A percentile compares a stretch with the other conserved stretches of the same genome.
These are phyloP conservation scores for Acer campestre DNA, from an alignment of 345 rosid genomes.

Conservation along the genomic window DNA sequence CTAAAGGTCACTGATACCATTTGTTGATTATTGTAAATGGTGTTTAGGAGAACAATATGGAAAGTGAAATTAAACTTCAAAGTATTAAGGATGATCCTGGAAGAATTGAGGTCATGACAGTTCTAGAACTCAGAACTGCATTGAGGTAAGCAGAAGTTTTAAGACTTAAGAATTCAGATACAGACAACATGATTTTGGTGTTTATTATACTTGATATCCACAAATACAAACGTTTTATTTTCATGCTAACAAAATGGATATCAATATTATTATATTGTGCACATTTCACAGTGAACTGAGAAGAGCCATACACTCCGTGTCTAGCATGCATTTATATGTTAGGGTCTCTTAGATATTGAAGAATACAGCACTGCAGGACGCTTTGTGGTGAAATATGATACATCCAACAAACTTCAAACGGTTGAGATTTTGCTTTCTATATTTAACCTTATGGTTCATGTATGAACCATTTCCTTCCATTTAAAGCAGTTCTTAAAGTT, in stretches of 20 bases:
- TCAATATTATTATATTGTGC: neutral
- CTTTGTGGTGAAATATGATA: neutral
- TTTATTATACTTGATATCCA: neutral
- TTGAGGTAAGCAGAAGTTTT: constrained; percentile 54
- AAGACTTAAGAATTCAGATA: neutral
- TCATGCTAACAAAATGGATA: neutral
- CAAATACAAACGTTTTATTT: neutral
- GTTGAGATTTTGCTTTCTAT: neutral
- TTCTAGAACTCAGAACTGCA: constrained; percentile 63
- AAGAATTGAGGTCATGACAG: constrained; percentile 65
- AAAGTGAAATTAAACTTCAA: constrained; percentile 31
- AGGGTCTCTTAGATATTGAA: neutral
- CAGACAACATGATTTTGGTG: constrained; percentile 5
- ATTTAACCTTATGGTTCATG: neutral
- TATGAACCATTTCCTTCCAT: neutral
- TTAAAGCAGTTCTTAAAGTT: constrained; percentile 3
- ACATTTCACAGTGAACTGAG: neutral
- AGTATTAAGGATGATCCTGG: constrained; percentile 40
- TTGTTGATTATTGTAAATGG: neutral
- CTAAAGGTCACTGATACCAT: neutral
- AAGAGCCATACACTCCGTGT: neutral
- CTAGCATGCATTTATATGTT: neutral
- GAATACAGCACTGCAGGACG: neutral
- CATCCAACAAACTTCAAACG: neutral
- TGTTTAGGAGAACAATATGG: constrained; percentile 24